Conservation (phyloP, 495 filamentous ascomycete species). For the Aeminium ludgeri region DNA sequence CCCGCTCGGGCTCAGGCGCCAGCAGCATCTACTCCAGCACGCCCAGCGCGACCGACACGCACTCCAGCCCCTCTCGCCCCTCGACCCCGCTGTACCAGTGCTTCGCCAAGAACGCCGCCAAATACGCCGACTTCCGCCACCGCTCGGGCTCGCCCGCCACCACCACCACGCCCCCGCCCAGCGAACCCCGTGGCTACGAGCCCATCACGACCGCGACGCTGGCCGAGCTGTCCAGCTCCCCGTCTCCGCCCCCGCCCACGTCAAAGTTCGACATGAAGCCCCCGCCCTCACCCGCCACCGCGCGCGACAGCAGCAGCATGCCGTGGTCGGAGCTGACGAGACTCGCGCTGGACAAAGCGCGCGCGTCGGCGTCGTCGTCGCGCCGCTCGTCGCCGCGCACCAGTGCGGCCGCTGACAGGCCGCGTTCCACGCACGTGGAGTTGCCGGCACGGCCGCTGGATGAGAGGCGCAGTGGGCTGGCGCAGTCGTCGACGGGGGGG, state of each 20-base stretch:
- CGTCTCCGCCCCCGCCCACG: neutral
- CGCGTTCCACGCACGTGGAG: constrained; percentile 1
- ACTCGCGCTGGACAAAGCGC: constrained; percentile 4
- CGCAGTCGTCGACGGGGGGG: constrained; percentile 1
- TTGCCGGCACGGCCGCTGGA: constrained; percentile 7
- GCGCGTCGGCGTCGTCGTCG: constrained; percentile 1
- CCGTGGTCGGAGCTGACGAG: constrained; percentile 7
- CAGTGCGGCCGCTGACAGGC: neutral
- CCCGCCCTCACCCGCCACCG: constrained; percentile 2
- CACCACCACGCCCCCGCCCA: neutral
- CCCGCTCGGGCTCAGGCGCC: too few relatives aligned
- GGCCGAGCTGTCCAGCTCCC: neutral
- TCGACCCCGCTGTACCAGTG: neutral
- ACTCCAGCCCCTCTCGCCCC: neutral
- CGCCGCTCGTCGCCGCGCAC: neutral
- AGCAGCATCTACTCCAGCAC: too few relatives aligned
- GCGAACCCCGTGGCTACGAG: neutral
- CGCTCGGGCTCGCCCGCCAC: neutral
- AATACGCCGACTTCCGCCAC: constrained; percentile 1
- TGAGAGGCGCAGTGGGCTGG: constrained; percentile 1
- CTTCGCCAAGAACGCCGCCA: neutral
- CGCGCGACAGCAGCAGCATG: neutral
- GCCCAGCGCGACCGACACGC: neutral
- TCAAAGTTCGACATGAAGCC: neutral
- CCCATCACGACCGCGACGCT: constrained; percentile 1